Conservation (phyloP, 495 filamentous ascomycete genomes). For the Penicillium odoratum region DNA sequence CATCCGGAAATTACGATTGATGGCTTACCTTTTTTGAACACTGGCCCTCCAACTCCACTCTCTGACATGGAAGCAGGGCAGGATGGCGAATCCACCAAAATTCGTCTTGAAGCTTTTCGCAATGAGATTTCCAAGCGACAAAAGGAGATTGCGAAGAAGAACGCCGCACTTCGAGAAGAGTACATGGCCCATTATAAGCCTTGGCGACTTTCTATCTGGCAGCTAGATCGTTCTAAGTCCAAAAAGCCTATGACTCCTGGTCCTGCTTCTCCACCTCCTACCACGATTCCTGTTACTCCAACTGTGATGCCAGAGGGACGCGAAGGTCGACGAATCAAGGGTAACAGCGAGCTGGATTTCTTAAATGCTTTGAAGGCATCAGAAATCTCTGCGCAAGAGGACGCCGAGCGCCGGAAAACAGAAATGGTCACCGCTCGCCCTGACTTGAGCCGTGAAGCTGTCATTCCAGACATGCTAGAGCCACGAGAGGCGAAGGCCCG, state of each 20-base stretch:
- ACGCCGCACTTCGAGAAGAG: constrained; percentile 41
- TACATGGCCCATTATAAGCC: constrained; percentile 47
- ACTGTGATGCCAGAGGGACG: constrained; percentile 53
- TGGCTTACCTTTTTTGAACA: constrained; percentile 48
- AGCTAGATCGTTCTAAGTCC: constrained; percentile 63
- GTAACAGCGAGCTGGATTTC: constrained; percentile 73
- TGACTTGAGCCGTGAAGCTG: constrained; percentile 80
- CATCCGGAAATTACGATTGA: constrained; percentile 33
- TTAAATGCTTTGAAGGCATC: constrained; percentile 76
- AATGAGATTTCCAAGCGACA: constrained; percentile 39
- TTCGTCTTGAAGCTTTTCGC: constrained; percentile 34
- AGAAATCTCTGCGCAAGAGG: constrained; percentile 71
- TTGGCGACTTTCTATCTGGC: constrained; percentile 51
- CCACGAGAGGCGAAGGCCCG: constrained; percentile 42
- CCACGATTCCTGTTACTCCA: constrained; percentile 38
- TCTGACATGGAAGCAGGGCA: constrained; percentile 51
- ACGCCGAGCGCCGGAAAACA: constrained; percentile 65
- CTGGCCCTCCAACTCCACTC: constrained; percentile 50
- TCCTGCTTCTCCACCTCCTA: constrained; percentile 50
- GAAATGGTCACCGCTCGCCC: constrained; percentile 67
- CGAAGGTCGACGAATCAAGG: constrained; percentile 60
- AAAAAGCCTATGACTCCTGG: constrained; percentile 49
- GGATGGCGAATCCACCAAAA: constrained; percentile 39
- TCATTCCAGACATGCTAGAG: constrained; percentile 76
- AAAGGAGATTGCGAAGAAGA: constrained; percentile 44